Evolutionary conservation across 306 rosid species (phyloP).

Genomic region (Bauhinia variegata): DNA sequence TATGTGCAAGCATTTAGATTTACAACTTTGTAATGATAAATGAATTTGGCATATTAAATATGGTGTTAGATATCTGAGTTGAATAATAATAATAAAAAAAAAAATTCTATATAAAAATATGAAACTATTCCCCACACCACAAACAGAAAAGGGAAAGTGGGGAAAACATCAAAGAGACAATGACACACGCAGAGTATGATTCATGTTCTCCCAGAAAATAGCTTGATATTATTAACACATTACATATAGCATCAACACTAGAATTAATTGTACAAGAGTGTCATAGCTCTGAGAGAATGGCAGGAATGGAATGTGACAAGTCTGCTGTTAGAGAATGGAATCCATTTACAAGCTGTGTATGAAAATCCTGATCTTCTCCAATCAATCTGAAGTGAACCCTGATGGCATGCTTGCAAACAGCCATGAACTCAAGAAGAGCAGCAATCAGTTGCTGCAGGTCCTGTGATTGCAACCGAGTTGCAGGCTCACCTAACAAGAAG

Average conservation of each 20-base stretch:
- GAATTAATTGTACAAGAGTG: constrained; percentile 32
- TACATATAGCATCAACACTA: constrained; percentile 30
- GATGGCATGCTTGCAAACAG: constrained; percentile 97
- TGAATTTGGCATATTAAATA: too few species aligned
- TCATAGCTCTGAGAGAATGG: constrained; percentile 91
- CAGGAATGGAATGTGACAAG: constrained; percentile 93
- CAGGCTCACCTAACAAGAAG: constrained; percentile 96
- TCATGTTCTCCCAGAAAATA: constrained; percentile 25
- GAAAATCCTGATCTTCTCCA: constrained; percentile 98
- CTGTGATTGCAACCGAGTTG: constrained; percentile 90
- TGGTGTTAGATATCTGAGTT: too few species aligned
- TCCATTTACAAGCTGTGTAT: constrained; percentile 95
- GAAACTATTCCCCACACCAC: constrained; percentile 28
- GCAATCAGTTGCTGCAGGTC: constrained; percentile 98
- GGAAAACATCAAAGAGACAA: constrained; percentile 19
- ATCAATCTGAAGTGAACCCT: constrained; percentile 90
- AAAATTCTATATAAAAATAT: constrained; percentile 29
- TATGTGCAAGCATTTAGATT: too few species aligned
- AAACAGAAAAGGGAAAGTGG: constrained; percentile 19
- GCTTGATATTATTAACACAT: constrained; percentile 51
- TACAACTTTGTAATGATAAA: too few species aligned
- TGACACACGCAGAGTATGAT: constrained; percentile 39
- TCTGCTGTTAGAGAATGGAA: constrained; percentile 96
- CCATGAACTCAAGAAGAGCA: constrained; percentile 98
- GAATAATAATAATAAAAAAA: too few species aligned